Evolutionary conservation across 2,329 filamentous ascomycete genomes (phyloP).

Genomic region (Massarina eburnea): DNA sequence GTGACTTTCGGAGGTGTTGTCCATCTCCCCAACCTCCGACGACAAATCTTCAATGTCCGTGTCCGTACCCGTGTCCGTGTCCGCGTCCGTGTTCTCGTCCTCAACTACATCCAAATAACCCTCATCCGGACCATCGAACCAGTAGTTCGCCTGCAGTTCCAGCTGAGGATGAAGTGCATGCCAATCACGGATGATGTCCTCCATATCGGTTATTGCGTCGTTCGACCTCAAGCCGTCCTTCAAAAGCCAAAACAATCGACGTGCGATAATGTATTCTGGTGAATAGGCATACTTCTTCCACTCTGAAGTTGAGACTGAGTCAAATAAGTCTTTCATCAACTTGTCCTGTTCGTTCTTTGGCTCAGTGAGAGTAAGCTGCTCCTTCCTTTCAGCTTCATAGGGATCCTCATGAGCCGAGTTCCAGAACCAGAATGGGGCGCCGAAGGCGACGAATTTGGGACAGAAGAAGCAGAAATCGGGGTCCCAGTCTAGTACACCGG

Average conservation of each 20-base stretch:
- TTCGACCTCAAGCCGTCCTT: background rate
- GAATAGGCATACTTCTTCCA: conserved; percentile 24
- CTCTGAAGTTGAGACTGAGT: conserved; percentile 19
- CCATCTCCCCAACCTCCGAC: too few relatives aligned
- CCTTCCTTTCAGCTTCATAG: conserved; percentile 12
- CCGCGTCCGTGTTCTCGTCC: too few relatives aligned
- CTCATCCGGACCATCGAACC: too few relatives aligned
- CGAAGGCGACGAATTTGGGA: conserved; percentile 17
- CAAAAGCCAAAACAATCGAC: conserved; percentile 4
- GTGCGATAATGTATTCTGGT: conserved; percentile 18
- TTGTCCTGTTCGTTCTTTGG: conserved; percentile 6
- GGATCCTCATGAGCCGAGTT: background rate
- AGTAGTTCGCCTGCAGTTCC: background rate
- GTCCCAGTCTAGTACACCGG: conserved; percentile 28
- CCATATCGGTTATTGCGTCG: background rate
- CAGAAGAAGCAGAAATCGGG: conserved; percentile 17
- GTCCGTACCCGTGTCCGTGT: too few relatives aligned
- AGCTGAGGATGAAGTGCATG: conserved; percentile 3
- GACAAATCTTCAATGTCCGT: too few relatives aligned
- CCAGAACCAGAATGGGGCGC: conserved; percentile 24
- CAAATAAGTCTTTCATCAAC: conserved; percentile 27
- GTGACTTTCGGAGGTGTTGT: too few relatives aligned
- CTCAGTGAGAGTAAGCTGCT: conserved; percentile 15
- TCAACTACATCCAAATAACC: too few relatives aligned
- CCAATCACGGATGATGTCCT: background rate